Evolutionary conservation across 768 basidiomycete species (phyloP), one percentile per base, ranked within the genome.

Genomic region (Scleroderma citrinum): DNA sequence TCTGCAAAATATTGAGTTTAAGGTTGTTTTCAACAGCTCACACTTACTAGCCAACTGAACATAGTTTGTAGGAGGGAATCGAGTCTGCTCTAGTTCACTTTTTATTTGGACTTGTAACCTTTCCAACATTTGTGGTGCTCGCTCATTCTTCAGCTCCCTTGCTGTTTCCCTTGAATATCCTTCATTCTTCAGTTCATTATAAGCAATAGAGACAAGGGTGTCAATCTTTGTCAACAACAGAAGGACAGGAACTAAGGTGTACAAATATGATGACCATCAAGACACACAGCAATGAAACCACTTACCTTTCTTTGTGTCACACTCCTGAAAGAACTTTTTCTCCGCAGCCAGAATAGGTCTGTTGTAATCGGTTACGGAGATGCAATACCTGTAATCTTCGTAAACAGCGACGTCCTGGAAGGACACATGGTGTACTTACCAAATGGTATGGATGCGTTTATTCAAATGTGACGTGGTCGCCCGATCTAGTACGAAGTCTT

Each of bases 121-220:
- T 10, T 3, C 24, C 5, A 56, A 55, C 1, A 42, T 36, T 19
- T 50, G 12, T n/a, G 52, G 46, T 30, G 59, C 57, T 36, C 42
- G 54, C n/a, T 49, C 35, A 7, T 56, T 46, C 35, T 61, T 55
- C 24, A 26, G 40, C 24, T 29, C 23, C 36, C 24, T 14, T 10
- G 57, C 62, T 2, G 47, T 38, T 11, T 55, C 16, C 32, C 23
- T 20, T 24, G 49, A 8, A 29, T 29, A 29, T 29, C 4, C 34
- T 14, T 35, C 13, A 35, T 7, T 17, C 3, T 14, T 5, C 8
- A 35, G 4, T 17, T 35, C 34, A 13, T 14, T 5, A 13, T 14
- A 7, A 7, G 34, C 34, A 35, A 8, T 17, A 13, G 17, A 35
- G 4, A 5, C 34, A 6, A 35, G 13, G 34, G 34, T 35, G 5